Base-by-base conservation (phyloP, 805 yeast species). In the Tetrapisispora iriomotensis region DNA sequence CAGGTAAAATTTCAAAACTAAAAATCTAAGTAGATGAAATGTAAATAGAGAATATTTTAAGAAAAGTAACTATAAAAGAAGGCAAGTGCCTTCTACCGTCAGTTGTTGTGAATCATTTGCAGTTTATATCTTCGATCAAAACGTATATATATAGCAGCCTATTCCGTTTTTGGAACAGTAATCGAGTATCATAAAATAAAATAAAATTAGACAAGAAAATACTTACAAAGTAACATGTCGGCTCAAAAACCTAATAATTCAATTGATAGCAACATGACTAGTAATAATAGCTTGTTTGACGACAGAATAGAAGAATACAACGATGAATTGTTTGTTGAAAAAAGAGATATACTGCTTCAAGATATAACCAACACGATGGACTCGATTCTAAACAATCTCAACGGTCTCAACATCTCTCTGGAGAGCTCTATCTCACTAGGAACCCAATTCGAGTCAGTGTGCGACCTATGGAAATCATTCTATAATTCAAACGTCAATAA, bases 381-480 rank as follows among this genome's bases (percentile, higher is more conserved):
- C 48, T 70, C 79, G 0, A 81, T 81, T 6, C 64, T 80, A 37
- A 67, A 74, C 49, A 78, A 78, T 47, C 58, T 82, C 41, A 80
- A 79, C 47, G 70, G 77, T 17, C 62, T 82, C 43, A 82, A 82
- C 53, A 67, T 85, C 32, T 72, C 87, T 0, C 60, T 82, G 37
- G 81, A 79, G 47, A 77, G 74, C 31, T 72, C 78, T 2, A 70
- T 80, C 13, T 79, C 81, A 18, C 84, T 82, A 3, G 88, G 92
- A 1, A 76, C 77, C 51, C 88, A 80, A 43, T 82, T 82, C 49
- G 83, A 81, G 41, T 72, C 74, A 37, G 83, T 81, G 13, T 72
- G 87, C 3, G 61, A 68, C n/a, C 63, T 82, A 26, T 82, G 94
- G 94, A 64, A 70, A 25, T 70, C 70, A 27, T 81, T 82, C 50